These are phyloP conservation scores for Vaccinium darrowii DNA, from an alignment of 148 eudicot species.

Conservation along the genomic window DNA sequence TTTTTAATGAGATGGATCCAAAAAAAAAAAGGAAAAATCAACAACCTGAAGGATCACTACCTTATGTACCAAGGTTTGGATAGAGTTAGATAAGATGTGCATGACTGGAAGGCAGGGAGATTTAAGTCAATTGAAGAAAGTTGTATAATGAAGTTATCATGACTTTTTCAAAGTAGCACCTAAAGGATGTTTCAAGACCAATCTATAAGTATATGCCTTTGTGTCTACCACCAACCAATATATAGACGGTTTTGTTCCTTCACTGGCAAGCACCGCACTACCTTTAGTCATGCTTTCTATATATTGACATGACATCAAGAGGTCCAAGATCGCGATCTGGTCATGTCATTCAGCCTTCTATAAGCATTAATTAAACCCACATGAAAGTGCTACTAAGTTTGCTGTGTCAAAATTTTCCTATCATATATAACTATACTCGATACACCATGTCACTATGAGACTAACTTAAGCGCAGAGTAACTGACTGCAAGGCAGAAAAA, in stretches of 20 bases:
- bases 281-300: neutral
- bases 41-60: neutral
- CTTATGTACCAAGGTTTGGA: neutral
- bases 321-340: neutral
- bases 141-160: neutral
- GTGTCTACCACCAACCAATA: neutral
- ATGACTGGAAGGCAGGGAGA: neutral
- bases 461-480: neutral
- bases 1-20: neutral
- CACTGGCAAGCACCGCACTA: neutral
- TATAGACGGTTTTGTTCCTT: neutral
- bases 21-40: neutral
- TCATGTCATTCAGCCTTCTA: neutral
- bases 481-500: neutral
- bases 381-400: neutral
- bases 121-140: neutral
- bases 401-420: neutral
- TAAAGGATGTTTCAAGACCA: neutral
- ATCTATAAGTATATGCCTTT: neutral
- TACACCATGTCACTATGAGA: neutral
- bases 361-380: neutral
- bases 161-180: neutral
- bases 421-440: neutral
- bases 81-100: neutral
- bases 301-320: neutral